Conservation (phyloP, 2,329 filamentous ascomycete genomes). For the Hypoxylon sp. region DNA sequence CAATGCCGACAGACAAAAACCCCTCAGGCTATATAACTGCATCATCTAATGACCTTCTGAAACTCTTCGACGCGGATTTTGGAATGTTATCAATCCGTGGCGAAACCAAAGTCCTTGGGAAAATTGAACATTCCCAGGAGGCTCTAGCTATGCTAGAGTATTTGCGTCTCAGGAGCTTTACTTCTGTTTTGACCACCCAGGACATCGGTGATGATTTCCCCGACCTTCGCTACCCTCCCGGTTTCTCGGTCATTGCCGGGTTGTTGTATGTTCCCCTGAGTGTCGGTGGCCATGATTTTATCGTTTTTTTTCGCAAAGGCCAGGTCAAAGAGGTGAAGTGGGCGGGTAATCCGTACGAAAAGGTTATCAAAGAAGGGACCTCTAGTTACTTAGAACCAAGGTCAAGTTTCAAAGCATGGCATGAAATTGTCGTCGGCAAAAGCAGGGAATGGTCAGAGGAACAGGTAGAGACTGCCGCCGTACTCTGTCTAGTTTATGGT, state of each 20-base stretch:
- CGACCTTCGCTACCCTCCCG: constrained; percentile 81
- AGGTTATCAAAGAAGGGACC: constrained; percentile 77
- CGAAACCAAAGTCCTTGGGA: constrained; percentile 88
- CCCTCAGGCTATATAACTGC: constrained; percentile 92
- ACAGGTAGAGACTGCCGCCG: constrained; percentile 88
- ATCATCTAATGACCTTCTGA: constrained; percentile 85
- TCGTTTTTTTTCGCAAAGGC: constrained; percentile 87
- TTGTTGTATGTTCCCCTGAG: constrained; percentile 85
- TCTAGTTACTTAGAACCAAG: constrained; percentile 80
- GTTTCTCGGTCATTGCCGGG: constrained; percentile 82
- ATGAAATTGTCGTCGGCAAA: constrained; percentile 82
- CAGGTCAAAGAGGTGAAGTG: constrained; percentile 83
- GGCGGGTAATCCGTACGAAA: constrained; percentile 90
- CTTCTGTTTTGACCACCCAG: constrained; percentile 80
- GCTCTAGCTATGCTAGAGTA: constrained; percentile 87
- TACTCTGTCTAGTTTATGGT: constrained; percentile 88
- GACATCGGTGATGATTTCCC: constrained; percentile 83
- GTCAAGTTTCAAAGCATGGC: constrained; percentile 84
- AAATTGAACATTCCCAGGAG: constrained; percentile 81
- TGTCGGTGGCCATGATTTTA: constrained; percentile 81
- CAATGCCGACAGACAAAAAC: constrained; percentile 81
- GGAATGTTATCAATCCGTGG: constrained; percentile 85
- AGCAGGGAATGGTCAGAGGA: constrained; percentile 91
- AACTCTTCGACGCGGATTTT: constrained; percentile 88
- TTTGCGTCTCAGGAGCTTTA: constrained; percentile 78